Conservation (phyloP, 345 rosid genomes). For the Citrus hindsii region DNA sequence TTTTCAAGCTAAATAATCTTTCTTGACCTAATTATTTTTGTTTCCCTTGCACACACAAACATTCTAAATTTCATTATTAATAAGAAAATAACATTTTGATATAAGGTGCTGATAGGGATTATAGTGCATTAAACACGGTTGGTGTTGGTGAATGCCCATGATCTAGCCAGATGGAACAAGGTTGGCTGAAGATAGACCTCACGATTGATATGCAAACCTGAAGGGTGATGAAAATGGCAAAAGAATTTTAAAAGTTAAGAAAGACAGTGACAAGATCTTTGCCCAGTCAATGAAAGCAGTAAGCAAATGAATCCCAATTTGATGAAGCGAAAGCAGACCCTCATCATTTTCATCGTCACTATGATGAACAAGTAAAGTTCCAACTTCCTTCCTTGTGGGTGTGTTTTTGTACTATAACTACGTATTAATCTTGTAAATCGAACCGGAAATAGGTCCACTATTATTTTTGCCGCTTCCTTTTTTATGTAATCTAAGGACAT, state of each 20-base stretch:
- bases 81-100: not conserved
- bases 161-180: not conserved
- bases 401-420: not conserved
- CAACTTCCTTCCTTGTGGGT: constrained; percentile 1
- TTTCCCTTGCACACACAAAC: not conserved
- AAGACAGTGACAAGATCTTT: constrained; percentile 22
- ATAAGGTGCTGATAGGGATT: not conserved
- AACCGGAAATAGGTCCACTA: constrained; percentile 16
- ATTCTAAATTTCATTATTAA: not conserved
- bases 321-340: not conserved
- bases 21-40: not conserved
- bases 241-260: not conserved
- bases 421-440: not conserved
- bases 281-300: constrained; percentile 12
- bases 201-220: constrained; percentile 28
- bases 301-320: not conserved
- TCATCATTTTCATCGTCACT: constrained; percentile 25
- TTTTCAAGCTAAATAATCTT: not conserved
- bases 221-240: constrained; percentile 7
- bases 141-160: not conserved
- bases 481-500: not conserved
- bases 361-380: constrained; percentile 9
- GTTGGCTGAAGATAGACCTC: not conserved
- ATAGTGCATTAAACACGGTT: not conserved
- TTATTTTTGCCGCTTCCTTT: not conserved